A percentile compares a stretch with the other conserved stretches of the same genome.
Conservation (phyloP, 2,329 filamentous ascomycete genomes). For the Neofusicoccum sp. region DNA sequence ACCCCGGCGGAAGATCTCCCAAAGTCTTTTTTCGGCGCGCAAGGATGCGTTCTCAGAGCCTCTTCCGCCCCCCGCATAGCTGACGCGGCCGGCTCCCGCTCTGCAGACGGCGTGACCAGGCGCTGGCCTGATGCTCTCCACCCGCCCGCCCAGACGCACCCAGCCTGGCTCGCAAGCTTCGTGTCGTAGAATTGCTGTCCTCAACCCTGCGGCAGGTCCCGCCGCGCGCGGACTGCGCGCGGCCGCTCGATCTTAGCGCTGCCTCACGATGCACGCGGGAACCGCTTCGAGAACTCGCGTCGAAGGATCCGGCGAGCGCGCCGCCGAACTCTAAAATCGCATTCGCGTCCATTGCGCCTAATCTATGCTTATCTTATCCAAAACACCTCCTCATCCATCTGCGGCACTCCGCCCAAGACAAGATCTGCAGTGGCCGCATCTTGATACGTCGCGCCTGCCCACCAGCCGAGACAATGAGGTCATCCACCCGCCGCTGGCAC, state of each 20-base stretch:
- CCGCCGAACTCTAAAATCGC: not conserved
- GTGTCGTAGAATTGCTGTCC: constrained; percentile 11
- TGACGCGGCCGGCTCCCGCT: constrained; percentile 11
- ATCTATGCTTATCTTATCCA: constrained; percentile 18
- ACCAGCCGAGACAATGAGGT: constrained; percentile 10
- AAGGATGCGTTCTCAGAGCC: constrained; percentile 9
- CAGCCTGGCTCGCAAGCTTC: not conserved
- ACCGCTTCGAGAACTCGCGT: constrained; percentile 5
- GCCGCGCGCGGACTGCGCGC: not conserved
- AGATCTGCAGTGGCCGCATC: constrained; percentile 12
- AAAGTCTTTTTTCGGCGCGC: not conserved
- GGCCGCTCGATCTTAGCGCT: not conserved
- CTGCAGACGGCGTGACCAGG: constrained; percentile 10
- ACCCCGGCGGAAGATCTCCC: constrained; percentile 6
- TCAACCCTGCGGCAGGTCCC: not conserved
- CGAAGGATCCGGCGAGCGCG: not conserved
- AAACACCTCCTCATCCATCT: constrained; percentile 10
- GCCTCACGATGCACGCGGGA: not conserved
- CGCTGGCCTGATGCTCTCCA: constrained; percentile 8
- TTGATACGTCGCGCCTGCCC: constrained; percentile 3
- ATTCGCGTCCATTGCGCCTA: constrained; percentile 5
- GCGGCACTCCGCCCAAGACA: constrained; percentile 2
- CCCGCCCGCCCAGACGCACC: not conserved
- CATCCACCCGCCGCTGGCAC: not conserved
- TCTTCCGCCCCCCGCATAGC: constrained; percentile 6